phyloP scores from a whole-genome alignment of 768 basidiomycete genomes.

The Sistotremastrum niveocremeum region DNA sequence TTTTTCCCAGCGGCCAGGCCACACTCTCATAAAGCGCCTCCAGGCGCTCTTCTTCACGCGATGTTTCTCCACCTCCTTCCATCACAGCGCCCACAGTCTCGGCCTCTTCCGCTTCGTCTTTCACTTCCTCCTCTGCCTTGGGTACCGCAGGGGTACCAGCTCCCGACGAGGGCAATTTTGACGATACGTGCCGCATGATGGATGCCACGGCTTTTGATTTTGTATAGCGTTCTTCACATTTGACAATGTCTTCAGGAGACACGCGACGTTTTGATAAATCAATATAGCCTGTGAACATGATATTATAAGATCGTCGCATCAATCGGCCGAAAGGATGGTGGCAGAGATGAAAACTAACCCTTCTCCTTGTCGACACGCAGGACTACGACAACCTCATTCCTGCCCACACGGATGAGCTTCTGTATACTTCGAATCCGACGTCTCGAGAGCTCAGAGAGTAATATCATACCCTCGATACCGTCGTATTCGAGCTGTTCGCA shows the following conservation, averaged over 20 bases:
- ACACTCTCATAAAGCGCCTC: conserved; percentile 84
- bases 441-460: conserved; percentile 94
- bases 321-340: background rate
- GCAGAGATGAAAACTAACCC: conserved; percentile 34
- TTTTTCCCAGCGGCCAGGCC: conserved; percentile 84
- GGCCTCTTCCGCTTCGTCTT: conserved; percentile 29
- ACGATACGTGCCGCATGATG: conserved; percentile 83
- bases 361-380: conserved; percentile 98
- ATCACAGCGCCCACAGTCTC: conserved; percentile 24
- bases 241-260: conserved; percentile 95
- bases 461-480: conserved; percentile 98
- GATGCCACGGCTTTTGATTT: conserved; percentile 95
- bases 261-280: conserved; percentile 98
- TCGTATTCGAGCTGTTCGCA: conserved; percentile 82
- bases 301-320: background rate
- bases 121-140: conserved; percentile 30
- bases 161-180: conserved; percentile 45
- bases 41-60: conserved; percentile 58
- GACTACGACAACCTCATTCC: conserved; percentile 98
- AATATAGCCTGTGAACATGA: conserved; percentile 66
- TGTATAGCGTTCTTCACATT: conserved; percentile 97
- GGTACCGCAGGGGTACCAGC: conserved; percentile 1
- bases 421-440: conserved; percentile 95
- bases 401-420: conserved; percentile 92
- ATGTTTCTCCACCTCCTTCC: no score